phyloP scores from a whole-genome alignment of 2,329 filamentous ascomycete genomes.

The Cladobotryum mycophilum region DNA sequence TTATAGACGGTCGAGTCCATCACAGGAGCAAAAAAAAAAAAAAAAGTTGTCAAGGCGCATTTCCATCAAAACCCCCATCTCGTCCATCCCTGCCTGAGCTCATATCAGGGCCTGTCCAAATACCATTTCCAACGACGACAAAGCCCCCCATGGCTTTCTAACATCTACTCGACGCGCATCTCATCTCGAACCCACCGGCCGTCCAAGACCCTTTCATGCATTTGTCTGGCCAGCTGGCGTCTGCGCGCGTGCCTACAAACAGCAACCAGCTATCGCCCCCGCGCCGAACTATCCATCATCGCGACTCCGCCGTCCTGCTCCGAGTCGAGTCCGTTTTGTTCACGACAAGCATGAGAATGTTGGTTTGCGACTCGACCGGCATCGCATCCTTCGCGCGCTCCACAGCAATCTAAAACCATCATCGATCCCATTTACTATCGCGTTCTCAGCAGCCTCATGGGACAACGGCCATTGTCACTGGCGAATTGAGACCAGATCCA shows the following conservation, averaged over 20 bases:
- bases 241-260: constrained; percentile 7
- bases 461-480: constrained; percentile 4
- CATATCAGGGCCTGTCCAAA: constrained; percentile 3
- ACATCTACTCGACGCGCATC: constrained; percentile 11
- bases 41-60: constrained; percentile 12
- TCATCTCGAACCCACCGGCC: not conserved
- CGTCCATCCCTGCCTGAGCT: constrained; percentile 8
- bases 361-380: constrained; percentile 16
- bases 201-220: not conserved
- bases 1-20: constrained; percentile 5
- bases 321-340: not conserved
- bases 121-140: not conserved
- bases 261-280: not conserved
- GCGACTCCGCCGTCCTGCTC: constrained; percentile 9
- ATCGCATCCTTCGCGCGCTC: constrained; percentile 13
- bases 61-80: not conserved
- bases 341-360: constrained; percentile 19
- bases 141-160: not conserved
- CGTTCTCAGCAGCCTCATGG: constrained; percentile 7
- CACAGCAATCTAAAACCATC: constrained; percentile 10
- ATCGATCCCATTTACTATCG: constrained; percentile 3
- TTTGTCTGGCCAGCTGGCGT: constrained; percentile 3
- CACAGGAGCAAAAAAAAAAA: constrained; percentile 8
- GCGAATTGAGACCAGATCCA: constrained; percentile 7
- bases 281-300: constrained; percentile 2